Percentiles rank a stretch among this genome's conserved stretches.
Evolutionary conservation across 495 filamentous ascomycete species (phyloP).

Genomic region (Halenospora varia): DNA sequence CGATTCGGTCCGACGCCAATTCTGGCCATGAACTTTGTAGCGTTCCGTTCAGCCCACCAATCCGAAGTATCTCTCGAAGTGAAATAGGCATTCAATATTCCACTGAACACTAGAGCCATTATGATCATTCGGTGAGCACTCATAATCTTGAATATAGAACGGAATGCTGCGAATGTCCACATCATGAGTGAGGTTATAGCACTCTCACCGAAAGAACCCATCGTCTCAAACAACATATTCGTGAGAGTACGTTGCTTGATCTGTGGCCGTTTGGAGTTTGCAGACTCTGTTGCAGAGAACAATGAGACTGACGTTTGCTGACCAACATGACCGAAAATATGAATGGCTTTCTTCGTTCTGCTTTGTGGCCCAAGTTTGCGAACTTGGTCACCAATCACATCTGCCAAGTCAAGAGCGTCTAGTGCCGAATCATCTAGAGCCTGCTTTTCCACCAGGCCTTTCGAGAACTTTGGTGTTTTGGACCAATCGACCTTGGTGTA

Average conservation of each 20-base stretch:
- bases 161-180: slow-evolving; percentile 60
- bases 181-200: slow-evolving; percentile 68
- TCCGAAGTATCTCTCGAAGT: slow-evolving; percentile 60
- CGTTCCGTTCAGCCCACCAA: slow-evolving; percentile 85
- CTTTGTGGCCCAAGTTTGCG: slow-evolving; percentile 74
- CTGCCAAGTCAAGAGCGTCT: slow-evolving; percentile 79
- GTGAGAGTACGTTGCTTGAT: slow-evolving; percentile 65
- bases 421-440: slow-evolving; percentile 76
- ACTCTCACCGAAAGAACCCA: slow-evolving; percentile 64
- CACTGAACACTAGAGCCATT: slow-evolving; percentile 58
- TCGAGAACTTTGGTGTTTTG: slow-evolving; percentile 58
- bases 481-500: slow-evolving; percentile 87
- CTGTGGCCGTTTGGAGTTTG: slow-evolving; percentile 41
- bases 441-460: slow-evolving; percentile 72
- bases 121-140: slow-evolving; percentile 76
- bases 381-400: slow-evolving; percentile 84
- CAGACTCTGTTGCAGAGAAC: slow-evolving; percentile 40
- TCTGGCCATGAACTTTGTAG: slow-evolving; percentile 70
- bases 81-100: slow-evolving; percentile 66
- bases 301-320: slow-evolving; percentile 63
- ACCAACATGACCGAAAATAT: slow-evolving; percentile 85
- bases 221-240: slow-evolving; percentile 65
- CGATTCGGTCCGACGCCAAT: slow-evolving; percentile 75
- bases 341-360: slow-evolving; percentile 84
- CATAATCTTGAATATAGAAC: slow-evolving; percentile 62